These are phyloP conservation scores for Fraxinus velutina DNA, from an alignment of 305 asterid species.

Conservation along the genomic window DNA sequence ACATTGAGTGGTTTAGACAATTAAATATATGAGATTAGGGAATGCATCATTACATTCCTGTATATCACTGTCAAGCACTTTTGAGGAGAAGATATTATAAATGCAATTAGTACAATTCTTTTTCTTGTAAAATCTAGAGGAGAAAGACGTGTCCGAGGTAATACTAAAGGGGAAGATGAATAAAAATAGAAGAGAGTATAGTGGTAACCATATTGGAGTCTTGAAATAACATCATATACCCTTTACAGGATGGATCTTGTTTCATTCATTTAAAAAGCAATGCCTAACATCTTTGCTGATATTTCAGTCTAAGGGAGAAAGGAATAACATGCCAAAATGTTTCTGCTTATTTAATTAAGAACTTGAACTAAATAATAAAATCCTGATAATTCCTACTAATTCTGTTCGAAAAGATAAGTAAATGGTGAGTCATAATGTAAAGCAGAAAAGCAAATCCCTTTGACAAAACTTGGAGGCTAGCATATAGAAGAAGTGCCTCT, in stretches of 20 bases:
- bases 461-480: not conserved
- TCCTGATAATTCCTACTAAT: not conserved
- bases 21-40: not conserved
- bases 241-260: not conserved
- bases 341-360: not conserved
- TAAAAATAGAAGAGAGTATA: not conserved
- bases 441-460: not conserved
- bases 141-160: not conserved
- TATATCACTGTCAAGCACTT: not conserved
- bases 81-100: not conserved
- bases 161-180: not conserved
- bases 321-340: not conserved
- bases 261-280: not conserved
- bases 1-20: not conserved
- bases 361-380: not conserved
- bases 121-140: not conserved
- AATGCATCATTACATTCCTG: not conserved
- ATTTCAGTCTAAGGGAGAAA: not conserved
- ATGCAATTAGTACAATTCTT: not conserved
- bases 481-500: not conserved
- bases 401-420: not conserved
- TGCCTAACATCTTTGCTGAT: not conserved
- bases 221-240: not conserved
- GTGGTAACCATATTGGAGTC: not conserved
- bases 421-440: not conserved